Conservation (phyloP, 139 green algal genomes). For the Picochlorum sp. region DNA sequence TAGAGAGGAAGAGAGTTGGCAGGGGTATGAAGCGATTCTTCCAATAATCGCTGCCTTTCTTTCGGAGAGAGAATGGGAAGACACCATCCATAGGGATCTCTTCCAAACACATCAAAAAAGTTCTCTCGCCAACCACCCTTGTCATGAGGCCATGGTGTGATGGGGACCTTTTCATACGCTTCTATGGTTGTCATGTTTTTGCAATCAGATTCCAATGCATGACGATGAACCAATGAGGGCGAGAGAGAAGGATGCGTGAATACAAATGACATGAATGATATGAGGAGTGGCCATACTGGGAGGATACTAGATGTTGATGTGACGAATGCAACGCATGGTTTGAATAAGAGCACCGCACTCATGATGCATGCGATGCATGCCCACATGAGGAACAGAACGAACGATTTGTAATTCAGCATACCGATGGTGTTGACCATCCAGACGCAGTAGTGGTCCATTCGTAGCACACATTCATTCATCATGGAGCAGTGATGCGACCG, state of each 20-base stretch:
- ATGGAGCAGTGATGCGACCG: slow-evolving; percentile 87
- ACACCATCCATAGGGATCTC: slow-evolving; percentile 38
- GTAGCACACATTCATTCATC: slow-evolving; percentile 77
- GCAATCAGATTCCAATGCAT: slow-evolving; percentile 61
- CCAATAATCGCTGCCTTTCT: neutral
- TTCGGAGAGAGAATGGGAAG: slow-evolving; percentile 33
- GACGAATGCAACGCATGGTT: slow-evolving; percentile 51
- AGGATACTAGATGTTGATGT: neutral
- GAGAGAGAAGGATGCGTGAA: slow-evolving; percentile 46
- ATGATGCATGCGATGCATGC: slow-evolving; percentile 36
- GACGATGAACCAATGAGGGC: slow-evolving; percentile 60
- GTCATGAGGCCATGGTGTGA: slow-evolving; percentile 70
- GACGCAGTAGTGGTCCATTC: slow-evolving; percentile 82
- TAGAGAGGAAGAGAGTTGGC: too few species aligned
- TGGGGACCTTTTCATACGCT: slow-evolving; percentile 75
- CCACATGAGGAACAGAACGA: slow-evolving; percentile 86
- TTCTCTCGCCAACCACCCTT: slow-evolving; percentile 41
- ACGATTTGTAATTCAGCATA: slow-evolving; percentile 93
- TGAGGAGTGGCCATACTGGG: slow-evolving; percentile 6
- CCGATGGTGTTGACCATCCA: slow-evolving; percentile 91
- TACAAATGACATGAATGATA: slow-evolving; percentile 40
- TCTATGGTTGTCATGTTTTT: slow-evolving; percentile 79
- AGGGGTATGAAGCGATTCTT: neutral
- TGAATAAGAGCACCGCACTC: slow-evolving; percentile 26
- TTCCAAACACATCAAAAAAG: slow-evolving; percentile 68